A percentile compares a stretch with the other conserved stretches of the same genome.
These are phyloP conservation scores for Panicum miliaceum DNA, from an alignment of 176 grass and related monocot species.

Conservation along the genomic window DNA sequence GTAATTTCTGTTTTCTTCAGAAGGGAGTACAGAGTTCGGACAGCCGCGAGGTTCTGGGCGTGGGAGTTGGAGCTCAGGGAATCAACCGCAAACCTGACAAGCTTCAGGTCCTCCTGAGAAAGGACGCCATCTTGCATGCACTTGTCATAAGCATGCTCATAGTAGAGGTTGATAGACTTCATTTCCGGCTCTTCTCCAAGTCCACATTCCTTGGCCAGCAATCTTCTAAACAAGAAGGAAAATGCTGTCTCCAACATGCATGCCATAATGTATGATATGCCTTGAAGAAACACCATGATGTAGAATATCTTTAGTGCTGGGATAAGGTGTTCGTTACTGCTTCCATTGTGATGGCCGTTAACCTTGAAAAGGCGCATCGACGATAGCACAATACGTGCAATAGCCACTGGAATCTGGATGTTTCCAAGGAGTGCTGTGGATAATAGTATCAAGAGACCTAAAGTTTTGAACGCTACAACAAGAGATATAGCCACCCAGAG, in stretches of 20 bases:
- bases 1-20: no score
- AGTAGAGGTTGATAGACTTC: slow-evolving; percentile 9
- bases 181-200: no score
- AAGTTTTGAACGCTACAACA: not conserved
- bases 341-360: no score
- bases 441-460: no score
- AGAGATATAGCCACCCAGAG: not conserved
- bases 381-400: not conserved
- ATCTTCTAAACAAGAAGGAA: no score
- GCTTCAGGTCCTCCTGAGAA: not conserved
- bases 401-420: not conserved
- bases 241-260: no score
- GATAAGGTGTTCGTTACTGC: not conserved
- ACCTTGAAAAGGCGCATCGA: not conserved
- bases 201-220: no score
- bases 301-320: not conserved
- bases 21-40: slow-evolving; percentile 2
- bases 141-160: slow-evolving; percentile 14
- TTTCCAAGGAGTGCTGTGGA: not conserved
- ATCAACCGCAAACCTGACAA: not conserved
- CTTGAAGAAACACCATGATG: not conserved
- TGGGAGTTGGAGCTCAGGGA: not conserved
- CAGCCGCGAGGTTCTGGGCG: not conserved
- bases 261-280: no score
- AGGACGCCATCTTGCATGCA: not conserved